Evolutionary conservation across 2,329 filamentous ascomycete species (phyloP), one percentile per base, ranked within the genome.

Genomic region (Cordyceps cicadae): DNA sequence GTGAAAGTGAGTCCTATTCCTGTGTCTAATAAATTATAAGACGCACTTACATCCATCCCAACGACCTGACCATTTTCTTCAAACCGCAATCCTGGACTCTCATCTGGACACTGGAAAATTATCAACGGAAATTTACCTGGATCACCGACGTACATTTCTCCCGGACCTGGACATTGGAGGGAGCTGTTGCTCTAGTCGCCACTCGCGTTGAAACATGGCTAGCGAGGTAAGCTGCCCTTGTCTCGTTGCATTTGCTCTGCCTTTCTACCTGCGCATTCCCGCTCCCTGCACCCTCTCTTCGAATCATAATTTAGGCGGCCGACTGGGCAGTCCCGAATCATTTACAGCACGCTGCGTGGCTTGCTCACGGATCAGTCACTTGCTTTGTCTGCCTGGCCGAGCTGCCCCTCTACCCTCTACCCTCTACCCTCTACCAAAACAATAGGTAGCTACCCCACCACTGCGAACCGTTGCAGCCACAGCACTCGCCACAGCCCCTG

Each of bases 161-260:
- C 21, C 46, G 54, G 41, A 56, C 43, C 29, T 24, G 24, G 41
- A 54, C 2, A 51, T 43, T 19, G 15, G 21, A 37, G 39, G 24
- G 41, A 55, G 48, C 53, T 50, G 32, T 45, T 29, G 45, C 9
- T 19, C 41, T n/a, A 15, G 50, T 32, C 4, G 21, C 46, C 24
- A 29, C 12, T 32, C 15, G 46, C 39, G 17, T 34, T 17, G 11
- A 59, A 45, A 9, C 59, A 61, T 61, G 59, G 52, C 59, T n/a
- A 55, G 59, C 45, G 59, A 61, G 52, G 59, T 61, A 34, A 61
- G 59, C 55, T 37, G 3, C 14, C 11, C 14, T 19, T 46, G n/a
- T 21, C 11, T n/a, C 6, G 32, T 21, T 17, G 39, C 39, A 7
- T 15, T 41, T 43, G 39, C n/a, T 43, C 39, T 43, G 39, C 15